These are phyloP conservation scores for Malania oleifera DNA, from an alignment of 164 flowering plant species.

Conservation along the genomic window DNA sequence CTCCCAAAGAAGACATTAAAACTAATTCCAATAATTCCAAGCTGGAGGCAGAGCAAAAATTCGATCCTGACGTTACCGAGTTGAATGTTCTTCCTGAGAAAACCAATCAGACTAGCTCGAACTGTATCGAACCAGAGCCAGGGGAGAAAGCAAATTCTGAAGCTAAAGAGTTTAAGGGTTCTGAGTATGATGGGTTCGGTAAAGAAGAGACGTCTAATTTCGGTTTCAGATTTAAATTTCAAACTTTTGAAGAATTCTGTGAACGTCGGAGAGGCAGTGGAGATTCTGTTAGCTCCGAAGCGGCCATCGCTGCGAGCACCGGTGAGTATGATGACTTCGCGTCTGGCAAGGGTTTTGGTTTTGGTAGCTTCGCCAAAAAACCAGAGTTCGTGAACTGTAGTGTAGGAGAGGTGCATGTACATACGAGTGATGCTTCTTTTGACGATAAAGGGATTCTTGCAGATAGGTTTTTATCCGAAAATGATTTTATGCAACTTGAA, in stretches of 20 bases:
- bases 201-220: constrained; percentile 42
- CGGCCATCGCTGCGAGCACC: constrained; percentile 9
- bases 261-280: constrained; percentile 15
- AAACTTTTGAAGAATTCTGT: constrained; percentile 37
- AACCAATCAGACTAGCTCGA: not conserved
- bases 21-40: constrained; percentile 1
- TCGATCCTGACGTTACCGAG: constrained; percentile 12
- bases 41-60: not conserved
- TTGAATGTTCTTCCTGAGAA: constrained; percentile 3
- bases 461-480: constrained; percentile 14
- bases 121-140: constrained; percentile 5
- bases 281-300: constrained; percentile 7
- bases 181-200: constrained; percentile 19
- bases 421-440: constrained; percentile 9
- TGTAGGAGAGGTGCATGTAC: constrained; percentile 24
- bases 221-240: constrained; percentile 49
- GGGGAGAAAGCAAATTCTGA: constrained; percentile 11
- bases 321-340: constrained; percentile 28
- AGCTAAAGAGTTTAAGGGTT: constrained; percentile 7
- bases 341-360: constrained; percentile 24
- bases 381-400: constrained; percentile 24
- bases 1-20: constrained; percentile 6
- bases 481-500: constrained; percentile 6
- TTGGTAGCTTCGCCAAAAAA: constrained; percentile 31
- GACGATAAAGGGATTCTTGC: constrained; percentile 12